Percentiles rank a stretch among this genome's conserved stretches.
Conservation (phyloP, 2,329 filamentous ascomycete genomes). For the Arachnomyces sp. region DNA sequence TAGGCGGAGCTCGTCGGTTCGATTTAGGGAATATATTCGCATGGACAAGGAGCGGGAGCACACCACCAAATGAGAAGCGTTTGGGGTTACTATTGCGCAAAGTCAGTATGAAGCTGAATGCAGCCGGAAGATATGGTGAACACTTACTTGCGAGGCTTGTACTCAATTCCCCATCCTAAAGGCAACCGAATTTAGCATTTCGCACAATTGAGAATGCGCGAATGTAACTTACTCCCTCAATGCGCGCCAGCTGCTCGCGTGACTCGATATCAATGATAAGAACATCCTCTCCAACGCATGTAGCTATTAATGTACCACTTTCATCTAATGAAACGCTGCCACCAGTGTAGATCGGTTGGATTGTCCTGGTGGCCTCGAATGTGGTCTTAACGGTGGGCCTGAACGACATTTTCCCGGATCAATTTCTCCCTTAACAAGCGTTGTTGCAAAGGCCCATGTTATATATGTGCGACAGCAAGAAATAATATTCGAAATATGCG, state of each 20-base stretch:
- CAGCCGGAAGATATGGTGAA: conserved; percentile 4
- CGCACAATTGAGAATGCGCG: conserved; percentile 5
- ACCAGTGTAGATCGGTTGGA: conserved; percentile 90
- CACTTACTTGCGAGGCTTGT: conserved; percentile 37
- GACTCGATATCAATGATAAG: conserved; percentile 77
- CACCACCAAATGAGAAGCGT: conserved; percentile 75
- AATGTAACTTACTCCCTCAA: conserved; percentile 66
- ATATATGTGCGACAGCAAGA: no score
- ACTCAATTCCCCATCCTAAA: conserved; percentile 55
- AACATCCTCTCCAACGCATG: conserved; percentile 85
- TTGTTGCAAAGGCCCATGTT: neutral
- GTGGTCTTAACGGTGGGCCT: conserved; percentile 66
- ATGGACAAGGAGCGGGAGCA: conserved; percentile 95
- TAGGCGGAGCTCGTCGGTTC: conserved; percentile 47
- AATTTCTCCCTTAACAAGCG: conserved; percentile 10
- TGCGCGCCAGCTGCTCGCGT: conserved; percentile 69
- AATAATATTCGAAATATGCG: no score
- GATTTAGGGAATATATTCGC: conserved; percentile 72
- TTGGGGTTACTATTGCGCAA: conserved; percentile 63
- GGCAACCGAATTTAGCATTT: conserved; percentile 16
- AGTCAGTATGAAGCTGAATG: conserved; percentile 8
- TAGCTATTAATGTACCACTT: conserved; percentile 72
- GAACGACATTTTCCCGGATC: conserved; percentile 29
- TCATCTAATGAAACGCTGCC: conserved; percentile 77
- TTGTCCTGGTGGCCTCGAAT: conserved; percentile 72